Conservation (phyloP, 1,139 yeast species). For the Kluyveromyces sp. region DNA sequence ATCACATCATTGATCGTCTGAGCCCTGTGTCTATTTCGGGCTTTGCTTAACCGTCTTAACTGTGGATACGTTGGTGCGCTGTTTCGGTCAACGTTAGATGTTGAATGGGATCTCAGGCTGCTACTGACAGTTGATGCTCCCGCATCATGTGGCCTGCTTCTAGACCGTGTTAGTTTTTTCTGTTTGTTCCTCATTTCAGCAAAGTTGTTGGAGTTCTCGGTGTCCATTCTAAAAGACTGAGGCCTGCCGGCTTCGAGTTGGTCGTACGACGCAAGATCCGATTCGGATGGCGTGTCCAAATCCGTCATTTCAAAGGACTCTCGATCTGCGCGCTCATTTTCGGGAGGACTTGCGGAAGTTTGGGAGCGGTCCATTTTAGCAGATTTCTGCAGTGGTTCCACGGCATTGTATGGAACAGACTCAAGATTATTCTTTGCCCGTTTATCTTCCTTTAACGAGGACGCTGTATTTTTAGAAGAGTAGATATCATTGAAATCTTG, state of each 20-base stretch:
- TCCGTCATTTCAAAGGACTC: background rate
- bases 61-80: background rate
- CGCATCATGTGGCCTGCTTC: too few species aligned
- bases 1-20: constrained; percentile 52
- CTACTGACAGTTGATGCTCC: background rate
- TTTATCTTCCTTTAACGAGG: background rate
- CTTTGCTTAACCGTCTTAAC: background rate
- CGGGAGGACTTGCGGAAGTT: too few species aligned
- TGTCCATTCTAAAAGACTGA: background rate
- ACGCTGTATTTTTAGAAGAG: background rate
- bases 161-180: too few species aligned
- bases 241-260: constrained; percentile 1
- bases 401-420: too few species aligned
- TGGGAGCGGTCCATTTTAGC: too few species aligned
- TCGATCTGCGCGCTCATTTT: background rate
- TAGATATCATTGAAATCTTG: background rate
- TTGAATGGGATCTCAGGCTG: background rate
- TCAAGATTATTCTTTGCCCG: background rate
- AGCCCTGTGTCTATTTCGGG: constrained; percentile 33
- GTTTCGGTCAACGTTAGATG: background rate
- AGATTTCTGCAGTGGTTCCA: too few species aligned
- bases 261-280: constrained; percentile 3
- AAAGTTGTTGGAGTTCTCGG: too few species aligned
- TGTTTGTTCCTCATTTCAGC: too few species aligned
- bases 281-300: background rate